Evolutionary conservation across 805 yeast genomes (phyloP), one percentile per base, ranked within the genome.

Genomic region (Kuraishia molischiana): DNA sequence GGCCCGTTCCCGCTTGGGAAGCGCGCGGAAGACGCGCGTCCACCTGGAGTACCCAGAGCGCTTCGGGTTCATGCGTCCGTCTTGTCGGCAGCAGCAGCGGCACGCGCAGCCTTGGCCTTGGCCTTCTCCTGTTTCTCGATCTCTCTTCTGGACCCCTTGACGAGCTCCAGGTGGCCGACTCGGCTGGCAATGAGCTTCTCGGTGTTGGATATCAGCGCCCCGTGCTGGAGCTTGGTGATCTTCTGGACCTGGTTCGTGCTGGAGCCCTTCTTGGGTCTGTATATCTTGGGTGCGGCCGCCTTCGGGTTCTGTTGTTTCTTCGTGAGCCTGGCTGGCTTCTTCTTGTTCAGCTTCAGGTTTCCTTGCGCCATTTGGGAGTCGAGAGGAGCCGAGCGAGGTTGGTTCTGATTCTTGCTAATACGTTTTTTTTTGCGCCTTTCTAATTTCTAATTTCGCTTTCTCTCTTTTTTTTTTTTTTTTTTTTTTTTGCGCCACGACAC

Each of bases 91-190:
- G 8, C 11, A 22, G 26, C 26, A 8, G 8, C 26, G 8, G 26
- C 26, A 8, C 10, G 10, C 26, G 8, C 11, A 22, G 43, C 35
- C 38, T 43, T 45, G 38, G 58, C 52, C 50, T 68, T 62, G 34
- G 50, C 52, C 56, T 73, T 76, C 45, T 66, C 73, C 14, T 58
- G 64, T 54, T 73, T 83, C 54, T 85, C 95, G 14, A 85, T 41
- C 49, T 83, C 76, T 62, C 94, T 76, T 66, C 97, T 77, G 5
- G 92, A 79, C 13, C 98, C 98, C 58, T 85, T 87, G 45, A 90
- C 64, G 29, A 90, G 56, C 62, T 90, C 98, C 50, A 90, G 69
- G 58, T 90, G 97, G 19, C 98, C 98, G 5, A 90, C 97, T 56
- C 90, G 73, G 40, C 94, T 70, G 2, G 97, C 79, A 47, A 90